Evolutionary conservation across 1,284 basidiomycete species (phyloP), one percentile per base, ranked within the genome.

Genomic region (Ceratobasidium sp.): DNA sequence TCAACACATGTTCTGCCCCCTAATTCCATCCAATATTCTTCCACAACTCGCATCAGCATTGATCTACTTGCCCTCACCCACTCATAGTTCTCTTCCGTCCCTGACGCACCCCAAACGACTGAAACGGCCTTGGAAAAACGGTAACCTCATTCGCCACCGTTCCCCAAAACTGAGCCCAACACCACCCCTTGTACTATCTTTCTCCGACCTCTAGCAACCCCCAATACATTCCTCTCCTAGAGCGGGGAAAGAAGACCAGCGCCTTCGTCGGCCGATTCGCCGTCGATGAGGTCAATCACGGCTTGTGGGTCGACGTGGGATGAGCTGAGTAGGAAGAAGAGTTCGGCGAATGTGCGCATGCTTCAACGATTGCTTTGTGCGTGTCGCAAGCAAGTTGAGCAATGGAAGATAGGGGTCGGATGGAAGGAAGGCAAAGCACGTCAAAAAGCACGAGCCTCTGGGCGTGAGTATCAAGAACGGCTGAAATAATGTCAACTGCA

Each of bases 361-460:
- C 92, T 78, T 93, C 92, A 61, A 90, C 87, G 4, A 93, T 91
- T 1, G 90, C 92, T 78, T 93, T 92, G 28, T 84, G 83, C 13
- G 92, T 91, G 21, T 91, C 80, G 32, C 64, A 32, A 23, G 69
- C 70, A 1, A 70, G 41, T 18, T 63, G 57, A 46, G 55, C 58
- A 35, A 57, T 23, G 16, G 64, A 54, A 21, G 57, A 44, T n/a
- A 62, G 90, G 89, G 1, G 89, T 88, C 4, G 91, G 90, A 6
- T 89, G 87, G 14, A 90, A 91, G 4, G 87, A 86, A 21, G 89
- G 88, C 18, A 90, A 81, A n/a, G 57, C 59, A 14, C 70, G 30
- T n/a, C 66, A 46, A 80, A 80, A 93, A 92, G 87, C 1, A 85
- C 87, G 11, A 70, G 54, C 1, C 67, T 54, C 28, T 49, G 32